Base-by-base conservation (phyloP, 768 basidiomycete species). In the Pulveroboletus ravenelii region DNA sequence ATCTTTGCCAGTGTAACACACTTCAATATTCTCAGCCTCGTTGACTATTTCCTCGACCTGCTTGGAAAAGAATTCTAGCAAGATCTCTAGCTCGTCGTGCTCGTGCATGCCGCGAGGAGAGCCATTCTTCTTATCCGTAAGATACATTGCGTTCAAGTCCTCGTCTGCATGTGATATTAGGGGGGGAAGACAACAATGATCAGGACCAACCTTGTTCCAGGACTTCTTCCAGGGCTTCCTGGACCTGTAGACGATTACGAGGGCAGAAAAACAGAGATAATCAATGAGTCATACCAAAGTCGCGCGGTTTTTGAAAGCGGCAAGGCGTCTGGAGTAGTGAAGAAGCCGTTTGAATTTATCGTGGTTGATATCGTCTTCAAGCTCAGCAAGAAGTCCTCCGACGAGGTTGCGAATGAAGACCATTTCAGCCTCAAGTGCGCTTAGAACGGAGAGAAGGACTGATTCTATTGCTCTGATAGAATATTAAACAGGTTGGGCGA, bases 41-140 rank as follows among this genome's bases (percentile, higher is more conserved):
- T 87, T 93, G 5, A 93, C 92, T 45, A 96, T 89, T 73, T 96
- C 93, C 66, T 96, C 94, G 0, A 95, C 93, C 66, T 97, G 95
- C 66, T 97, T 97, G 27, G 87, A 81, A 68, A 96, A 96, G 9
- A 88, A 89, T 64, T 98, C 95, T n/a, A 98, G 72, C 17, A 98
- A 73, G 10, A 94, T 77, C 63, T 98, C 95, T 1, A 97, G 74
- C 55, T 97, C 95, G 54, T 94, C 91, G 64, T 97, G 95, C 61
- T 95, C 93, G 52, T 82, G 75, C 42, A 78, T 62, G 32, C 77
- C 74, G n/a, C 87, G 78, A n/a, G 73, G 69, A 5, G 72, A 57
- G 23, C 78, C 78, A 23, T 79, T 82, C 59, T 82, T 83, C 70
- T 89, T 88, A 63, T 93, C 90, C 2, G 84, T 91, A 47, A 98